phyloP scores from a whole-genome alignment of 495 filamentous ascomycete species.

The Recurvomyces mirabilis region DNA sequence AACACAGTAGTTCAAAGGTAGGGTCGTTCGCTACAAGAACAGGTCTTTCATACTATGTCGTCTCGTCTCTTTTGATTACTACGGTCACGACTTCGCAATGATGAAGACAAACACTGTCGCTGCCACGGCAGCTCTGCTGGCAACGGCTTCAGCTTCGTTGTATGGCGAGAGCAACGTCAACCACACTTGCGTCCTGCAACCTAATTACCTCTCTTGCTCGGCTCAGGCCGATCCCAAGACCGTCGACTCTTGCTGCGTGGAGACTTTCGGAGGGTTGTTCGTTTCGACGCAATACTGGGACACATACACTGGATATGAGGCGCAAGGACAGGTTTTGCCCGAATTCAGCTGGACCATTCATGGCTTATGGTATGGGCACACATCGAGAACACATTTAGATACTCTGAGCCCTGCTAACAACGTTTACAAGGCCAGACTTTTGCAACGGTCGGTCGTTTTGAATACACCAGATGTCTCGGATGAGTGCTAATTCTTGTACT shows the following conservation, averaged over 20 bases:
- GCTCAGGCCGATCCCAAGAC: slow-evolving; percentile 28
- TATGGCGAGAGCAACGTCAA: not conserved
- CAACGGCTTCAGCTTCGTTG: not conserved
- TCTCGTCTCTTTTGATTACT: not conserved
- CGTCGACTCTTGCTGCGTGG: slow-evolving; percentile 41
- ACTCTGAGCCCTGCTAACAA: not conserved
- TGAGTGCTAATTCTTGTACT: too few relatives aligned
- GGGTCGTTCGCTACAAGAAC: too few relatives aligned
- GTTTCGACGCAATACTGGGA: slow-evolving; percentile 43
- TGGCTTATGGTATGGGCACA: too few relatives aligned
- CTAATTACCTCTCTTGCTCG: slow-evolving; percentile 36
- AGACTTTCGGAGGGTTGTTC: slow-evolving; percentile 42
- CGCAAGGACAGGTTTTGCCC: slow-evolving; percentile 37
- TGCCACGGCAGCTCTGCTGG: not conserved
- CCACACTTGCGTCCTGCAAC: slow-evolving; percentile 5
- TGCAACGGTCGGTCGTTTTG: slow-evolving; percentile 37
- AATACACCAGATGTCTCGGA: too few relatives aligned
- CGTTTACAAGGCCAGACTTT: slow-evolving; percentile 35
- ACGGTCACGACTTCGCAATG: not conserved
- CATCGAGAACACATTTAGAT: too few relatives aligned
- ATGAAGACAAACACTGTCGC: not conserved
- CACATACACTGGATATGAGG: slow-evolving; percentile 41
- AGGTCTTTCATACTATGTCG: too few relatives aligned
- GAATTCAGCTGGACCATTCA: slow-evolving; percentile 38
- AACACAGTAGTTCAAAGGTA: too few relatives aligned